Evolutionary conservation across 2,329 filamentous ascomycete genomes (phyloP), one percentile per base, ranked within the genome.

Genomic region (Aspergillus pseudotamarii): DNA sequence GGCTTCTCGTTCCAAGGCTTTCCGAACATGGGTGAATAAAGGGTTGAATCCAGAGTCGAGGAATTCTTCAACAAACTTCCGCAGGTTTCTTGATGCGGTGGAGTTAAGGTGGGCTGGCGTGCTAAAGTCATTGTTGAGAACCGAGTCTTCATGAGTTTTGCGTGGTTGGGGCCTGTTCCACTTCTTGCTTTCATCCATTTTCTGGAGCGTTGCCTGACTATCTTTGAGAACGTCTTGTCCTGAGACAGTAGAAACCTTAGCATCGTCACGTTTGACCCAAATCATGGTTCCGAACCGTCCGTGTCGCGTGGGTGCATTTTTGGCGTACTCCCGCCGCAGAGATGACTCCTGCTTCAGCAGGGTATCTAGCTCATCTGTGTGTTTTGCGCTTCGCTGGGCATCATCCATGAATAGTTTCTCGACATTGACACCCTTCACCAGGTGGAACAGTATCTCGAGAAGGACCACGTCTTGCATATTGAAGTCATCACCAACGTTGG

Each of bases 241-340:
- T 0, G 93, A 94, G 1, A 99, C 86, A 0, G 94, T 93, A 0
- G 92, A 91, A 71, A 95, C 87, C 72, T 94, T 94, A 57, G 91
- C 89, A 69, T 94, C 91, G 56, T 93, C 91, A 61, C 94, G 85
- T 80, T 96, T 93, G 43, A 99, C 88, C 94, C 94, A 98, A 38
- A 97, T 89, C 92, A 98, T 98, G 12, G 94, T 96, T 3, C 95
- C 95, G 72, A 98, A 99, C 38, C 95, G 88, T 70, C 94, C 96
- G 77, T 99, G 95, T 55, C 95, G 85, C 3, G 93, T 94, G 0
- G 94, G 92, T 3, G 91, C 91, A 73, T 89, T 89, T 69, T 89
- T 90, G 59, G 90, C 90, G 71, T 93, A 90, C 56, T 90, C 86
- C 70, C 90, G 88, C 60, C 92, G 84, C 88, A 96, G 91, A n/a